phyloP scores from a whole-genome alignment of 345 rosid species.

The Pugionium dolabratum region DNA sequence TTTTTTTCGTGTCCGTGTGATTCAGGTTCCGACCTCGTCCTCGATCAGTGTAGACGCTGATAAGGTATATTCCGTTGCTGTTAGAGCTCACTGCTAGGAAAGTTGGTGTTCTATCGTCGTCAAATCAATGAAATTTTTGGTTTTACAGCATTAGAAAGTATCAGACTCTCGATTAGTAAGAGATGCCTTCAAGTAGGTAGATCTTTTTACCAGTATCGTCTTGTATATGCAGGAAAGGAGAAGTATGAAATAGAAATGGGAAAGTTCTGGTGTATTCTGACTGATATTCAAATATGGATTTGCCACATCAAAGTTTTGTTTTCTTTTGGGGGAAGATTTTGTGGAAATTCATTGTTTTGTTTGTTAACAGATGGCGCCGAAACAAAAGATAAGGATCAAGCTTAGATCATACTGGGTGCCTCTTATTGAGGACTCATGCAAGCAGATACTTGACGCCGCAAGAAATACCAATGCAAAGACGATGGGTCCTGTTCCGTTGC shows the following conservation, averaged over 20 bases:
- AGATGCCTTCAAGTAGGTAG: not conserved
- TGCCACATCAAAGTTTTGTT: not conserved
- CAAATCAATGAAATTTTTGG: constrained; percentile 11
- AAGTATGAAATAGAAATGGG: not conserved
- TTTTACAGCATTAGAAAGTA: not conserved
- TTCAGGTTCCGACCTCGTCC: constrained; percentile 46
- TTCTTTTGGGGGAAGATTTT: not conserved
- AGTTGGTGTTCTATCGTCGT: not conserved
- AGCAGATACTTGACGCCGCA: constrained; percentile 95
- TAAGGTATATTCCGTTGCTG: constrained; percentile 39
- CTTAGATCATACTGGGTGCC: constrained; percentile 93
- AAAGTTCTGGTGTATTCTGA: not conserved
- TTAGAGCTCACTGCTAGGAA: constrained; percentile 5
- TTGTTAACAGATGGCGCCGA: constrained; percentile 69
- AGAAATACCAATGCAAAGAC: constrained; percentile 86
- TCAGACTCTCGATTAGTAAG: not conserved
- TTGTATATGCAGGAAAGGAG: not conserved
- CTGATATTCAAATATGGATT: not conserved
- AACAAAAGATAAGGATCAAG: constrained; percentile 96
- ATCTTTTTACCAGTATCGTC: constrained; percentile 3
- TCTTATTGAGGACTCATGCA: constrained; percentile 91
- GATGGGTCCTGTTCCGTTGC: constrained; percentile 94
- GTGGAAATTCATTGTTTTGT: constrained; percentile 13
- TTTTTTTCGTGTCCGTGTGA: not conserved
- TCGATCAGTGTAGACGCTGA: constrained; percentile 53